Evolutionary conservation across 176 grass and related monocot species (phyloP).

Genomic region (Alopecurus myosuroides): DNA sequence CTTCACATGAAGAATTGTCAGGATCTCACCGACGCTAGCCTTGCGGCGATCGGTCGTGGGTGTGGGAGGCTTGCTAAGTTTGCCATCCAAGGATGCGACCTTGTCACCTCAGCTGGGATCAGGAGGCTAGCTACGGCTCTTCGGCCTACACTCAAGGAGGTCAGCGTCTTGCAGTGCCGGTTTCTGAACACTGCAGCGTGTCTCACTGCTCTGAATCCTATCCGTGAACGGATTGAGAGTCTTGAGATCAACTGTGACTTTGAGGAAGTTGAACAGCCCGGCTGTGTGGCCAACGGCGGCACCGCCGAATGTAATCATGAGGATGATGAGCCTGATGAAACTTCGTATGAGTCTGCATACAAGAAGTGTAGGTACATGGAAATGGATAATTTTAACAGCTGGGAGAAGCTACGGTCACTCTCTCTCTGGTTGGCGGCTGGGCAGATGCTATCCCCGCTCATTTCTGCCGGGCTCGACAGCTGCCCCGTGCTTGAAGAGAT

Average conservation of each 20-base stretch:
- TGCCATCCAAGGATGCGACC: conserved; percentile 56
- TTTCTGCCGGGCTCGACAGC: conserved; percentile 47
- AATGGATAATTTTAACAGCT: conserved; percentile 47
- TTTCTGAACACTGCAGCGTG: conserved; percentile 51
- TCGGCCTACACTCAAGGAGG: conserved; percentile 63
- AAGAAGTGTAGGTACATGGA: conserved; percentile 71
- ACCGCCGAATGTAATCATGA: conserved; percentile 9
- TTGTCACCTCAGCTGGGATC: conserved; percentile 59
- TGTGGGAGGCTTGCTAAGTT: conserved; percentile 63
- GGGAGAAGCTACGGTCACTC: conserved; percentile 68
- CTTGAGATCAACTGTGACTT: conserved; percentile 88
- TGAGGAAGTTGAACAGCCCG: conserved; percentile 23
- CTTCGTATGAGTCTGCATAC: conserved; percentile 31
- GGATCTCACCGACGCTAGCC: conserved; percentile 73
- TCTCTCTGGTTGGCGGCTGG: conserved; percentile 85
- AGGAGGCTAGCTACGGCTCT: conserved; percentile 32
- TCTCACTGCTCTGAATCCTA: conserved; percentile 49
- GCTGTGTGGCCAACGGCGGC: conserved; percentile 18
- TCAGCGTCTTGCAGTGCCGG: conserved; percentile 60
- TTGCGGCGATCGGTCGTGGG: conserved; percentile 63
- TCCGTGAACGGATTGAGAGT: conserved; percentile 70
- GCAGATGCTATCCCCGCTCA: conserved; percentile 63
- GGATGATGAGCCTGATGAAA: conserved; percentile 34
- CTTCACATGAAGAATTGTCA: conserved; percentile 68
- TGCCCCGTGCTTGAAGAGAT: conserved; percentile 81